A percentile compares a stretch with the other conserved stretches of the same genome.
phyloP scores from a whole-genome alignment of 371 early-diverging fungal species.

The Smittium mucronatum region DNA sequence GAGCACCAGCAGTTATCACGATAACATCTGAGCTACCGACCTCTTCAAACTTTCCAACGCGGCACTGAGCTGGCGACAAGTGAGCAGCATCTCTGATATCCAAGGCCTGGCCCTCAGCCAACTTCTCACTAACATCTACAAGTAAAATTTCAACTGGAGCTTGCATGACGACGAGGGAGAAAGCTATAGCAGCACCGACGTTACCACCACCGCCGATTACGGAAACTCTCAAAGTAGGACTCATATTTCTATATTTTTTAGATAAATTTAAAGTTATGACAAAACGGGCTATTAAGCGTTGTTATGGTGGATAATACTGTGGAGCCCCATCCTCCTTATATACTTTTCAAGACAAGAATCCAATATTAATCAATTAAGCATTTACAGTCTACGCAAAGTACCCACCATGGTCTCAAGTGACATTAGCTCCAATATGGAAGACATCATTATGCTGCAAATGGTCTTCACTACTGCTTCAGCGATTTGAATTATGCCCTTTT shows the following conservation, averaged over 20 bases:
- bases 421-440: too few relatives aligned
- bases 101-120: constrained; percentile 56
- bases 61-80: constrained; percentile 47
- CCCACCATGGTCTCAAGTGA: too few relatives aligned
- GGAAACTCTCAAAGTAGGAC: constrained; percentile 30
- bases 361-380: too few relatives aligned
- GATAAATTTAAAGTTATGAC: too few relatives aligned
- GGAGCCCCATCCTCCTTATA: too few relatives aligned
- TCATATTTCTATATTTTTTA: neutral
- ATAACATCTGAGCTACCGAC: constrained; percentile 75
- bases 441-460: too few relatives aligned
- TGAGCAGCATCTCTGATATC: constrained; percentile 67
- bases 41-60: constrained; percentile 44
- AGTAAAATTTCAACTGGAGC: constrained; percentile 56
- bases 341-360: too few relatives aligned
- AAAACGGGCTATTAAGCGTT: too few relatives aligned
- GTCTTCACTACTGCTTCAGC: too few relatives aligned
- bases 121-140: constrained; percentile 48
- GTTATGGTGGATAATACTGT: too few relatives aligned
- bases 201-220: constrained; percentile 65
- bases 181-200: constrained; percentile 67
- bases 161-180: constrained; percentile 52
- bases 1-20: constrained; percentile 78
- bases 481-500: too few relatives aligned
- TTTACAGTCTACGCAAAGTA: too few relatives aligned